Conservation (phyloP, 1,284 basidiomycete species). For the Rhodotorula sp. region DNA sequence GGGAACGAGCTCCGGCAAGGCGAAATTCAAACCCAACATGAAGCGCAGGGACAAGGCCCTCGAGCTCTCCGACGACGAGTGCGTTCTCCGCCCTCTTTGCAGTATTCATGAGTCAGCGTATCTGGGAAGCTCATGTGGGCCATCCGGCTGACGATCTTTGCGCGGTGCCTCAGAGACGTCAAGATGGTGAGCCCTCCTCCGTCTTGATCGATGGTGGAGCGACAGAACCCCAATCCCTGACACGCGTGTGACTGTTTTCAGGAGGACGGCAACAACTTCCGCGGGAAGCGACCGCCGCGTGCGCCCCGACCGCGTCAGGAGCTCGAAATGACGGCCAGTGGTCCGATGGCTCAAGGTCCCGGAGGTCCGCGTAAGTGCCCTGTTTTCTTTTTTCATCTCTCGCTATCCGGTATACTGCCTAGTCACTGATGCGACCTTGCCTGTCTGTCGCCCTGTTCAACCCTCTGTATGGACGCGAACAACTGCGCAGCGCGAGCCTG, state of each 20-base stretch:
- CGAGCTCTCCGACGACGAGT: conserved; percentile 36
- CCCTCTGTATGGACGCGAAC: not conserved
- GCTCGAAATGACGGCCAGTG: conserved; percentile 39
- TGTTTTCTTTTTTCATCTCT: not conserved
- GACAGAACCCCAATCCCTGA: not conserved
- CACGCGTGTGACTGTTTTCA: not conserved
- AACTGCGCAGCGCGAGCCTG: conserved; percentile 23
- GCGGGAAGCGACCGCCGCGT: conserved; percentile 21
- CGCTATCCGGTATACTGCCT: no score
- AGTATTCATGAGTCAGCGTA: no score
- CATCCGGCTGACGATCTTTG: not conserved
- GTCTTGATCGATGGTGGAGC: no score
- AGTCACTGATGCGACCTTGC: not conserved
- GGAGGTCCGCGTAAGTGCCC: conserved; percentile 34
- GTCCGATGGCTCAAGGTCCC: conserved; percentile 42
- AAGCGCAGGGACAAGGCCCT: conserved; percentile 15
- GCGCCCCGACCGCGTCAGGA: conserved; percentile 22
- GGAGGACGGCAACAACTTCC: conserved; percentile 24
- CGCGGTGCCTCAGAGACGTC: conserved; percentile 21
- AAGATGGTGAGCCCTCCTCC: conserved; percentile 26
- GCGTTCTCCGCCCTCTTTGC: not conserved
- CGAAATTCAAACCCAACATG: conserved; percentile 38
- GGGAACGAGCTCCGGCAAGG: conserved; percentile 3
- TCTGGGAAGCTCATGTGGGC: no score
- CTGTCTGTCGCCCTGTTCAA: not conserved